A percentile compares a stretch with the other conserved stretches of the same genome.
Evolutionary conservation across 208 protist species (phyloP).

Genomic region (Leishmania tropica): DNA sequence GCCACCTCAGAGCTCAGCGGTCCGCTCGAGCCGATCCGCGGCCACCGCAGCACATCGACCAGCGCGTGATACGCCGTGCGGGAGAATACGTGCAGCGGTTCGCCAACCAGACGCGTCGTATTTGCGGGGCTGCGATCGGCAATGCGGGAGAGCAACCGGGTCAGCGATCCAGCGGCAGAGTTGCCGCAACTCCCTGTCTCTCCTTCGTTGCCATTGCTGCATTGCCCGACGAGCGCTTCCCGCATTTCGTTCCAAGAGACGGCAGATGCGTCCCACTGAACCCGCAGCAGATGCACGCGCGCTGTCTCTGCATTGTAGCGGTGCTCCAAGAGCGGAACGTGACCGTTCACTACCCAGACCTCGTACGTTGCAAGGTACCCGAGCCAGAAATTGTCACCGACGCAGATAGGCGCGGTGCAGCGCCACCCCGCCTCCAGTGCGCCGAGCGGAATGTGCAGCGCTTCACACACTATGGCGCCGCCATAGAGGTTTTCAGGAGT

Average conservation of each 20-base stretch:
- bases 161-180: slow-evolving; percentile 9
- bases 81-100: slow-evolving; percentile 27
- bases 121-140: neutral
- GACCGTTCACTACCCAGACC: slow-evolving; percentile 79
- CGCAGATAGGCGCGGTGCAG: slow-evolving; percentile 26
- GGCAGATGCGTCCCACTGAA: slow-evolving; percentile 21
- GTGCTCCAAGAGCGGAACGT: slow-evolving; percentile 55
- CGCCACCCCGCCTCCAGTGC: slow-evolving; percentile 49
- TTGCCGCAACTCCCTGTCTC: neutral
- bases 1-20: slow-evolving; percentile 21
- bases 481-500: slow-evolving; percentile 37
- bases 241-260: slow-evolving; percentile 24
- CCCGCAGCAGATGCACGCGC: slow-evolving; percentile 35
- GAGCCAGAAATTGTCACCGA: slow-evolving; percentile 47
- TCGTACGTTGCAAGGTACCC: slow-evolving; percentile 44
- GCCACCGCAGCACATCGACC: slow-evolving; percentile 33
- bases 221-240: slow-evolving; percentile 11
- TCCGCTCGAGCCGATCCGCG: slow-evolving; percentile 1
- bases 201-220: neutral
- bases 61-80: slow-evolving; percentile 19
- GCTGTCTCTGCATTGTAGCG: slow-evolving; percentile 40
- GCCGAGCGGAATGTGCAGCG: slow-evolving; percentile 33
- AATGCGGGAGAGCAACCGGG: slow-evolving; percentile 12
- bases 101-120: neutral
- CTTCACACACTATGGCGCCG: slow-evolving; percentile 37